Percentiles rank a stretch among this genome's conserved stretches.
Conservation (phyloP, 345 rosid species). For the Eucalyptus albens region DNA sequence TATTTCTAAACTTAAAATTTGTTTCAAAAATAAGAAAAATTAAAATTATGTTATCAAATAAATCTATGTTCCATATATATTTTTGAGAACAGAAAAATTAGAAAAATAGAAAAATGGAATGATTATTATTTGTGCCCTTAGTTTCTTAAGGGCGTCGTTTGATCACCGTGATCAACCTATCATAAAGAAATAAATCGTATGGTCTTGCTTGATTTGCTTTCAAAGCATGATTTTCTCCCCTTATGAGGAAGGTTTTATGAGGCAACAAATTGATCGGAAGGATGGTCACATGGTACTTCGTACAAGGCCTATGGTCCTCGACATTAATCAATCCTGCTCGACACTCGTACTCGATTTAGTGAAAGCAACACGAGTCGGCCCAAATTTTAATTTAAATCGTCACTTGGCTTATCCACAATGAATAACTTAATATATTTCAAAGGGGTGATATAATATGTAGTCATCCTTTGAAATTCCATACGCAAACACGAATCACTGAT, state of each 20-base stretch:
- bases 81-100: too few species aligned
- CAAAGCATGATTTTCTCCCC: not conserved
- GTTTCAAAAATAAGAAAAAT: accelerated
- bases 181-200: too few species aligned
- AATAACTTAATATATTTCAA: not conserved
- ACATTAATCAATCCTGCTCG: not conserved
- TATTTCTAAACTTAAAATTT: too few species aligned
- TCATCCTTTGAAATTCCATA: not conserved
- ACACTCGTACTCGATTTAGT: accelerated
- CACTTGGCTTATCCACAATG: not conserved
- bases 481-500: accelerated
- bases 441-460: not conserved
- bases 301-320: not conserved
- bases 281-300: not conserved
- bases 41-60: accelerated
- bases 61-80: accelerated
- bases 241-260: not conserved
- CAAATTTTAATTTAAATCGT: not conserved
- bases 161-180: too few species aligned
- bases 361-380: not conserved
- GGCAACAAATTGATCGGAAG: not conserved
- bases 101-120: too few species aligned
- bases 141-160: too few species aligned
- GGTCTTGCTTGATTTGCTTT: not conserved
- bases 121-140: too few species aligned